Evolutionary conservation across 257 asterid species (phyloP).

Genomic region (Penstemon newberryi): DNA sequence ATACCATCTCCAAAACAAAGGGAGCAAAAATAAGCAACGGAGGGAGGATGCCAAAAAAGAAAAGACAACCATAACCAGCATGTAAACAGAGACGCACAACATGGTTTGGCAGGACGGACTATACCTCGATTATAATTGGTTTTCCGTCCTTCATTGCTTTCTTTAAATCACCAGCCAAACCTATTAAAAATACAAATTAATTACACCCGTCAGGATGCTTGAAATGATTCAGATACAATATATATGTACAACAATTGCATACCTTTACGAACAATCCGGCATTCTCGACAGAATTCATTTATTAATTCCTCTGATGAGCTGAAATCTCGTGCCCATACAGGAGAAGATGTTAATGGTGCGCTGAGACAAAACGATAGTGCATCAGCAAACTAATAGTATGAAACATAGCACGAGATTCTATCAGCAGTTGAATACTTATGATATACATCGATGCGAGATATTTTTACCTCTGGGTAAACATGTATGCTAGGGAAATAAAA

Average conservation of each 20-base stretch:
- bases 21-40: no score
- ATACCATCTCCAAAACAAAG: no score
- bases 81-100: conserved; percentile 14
- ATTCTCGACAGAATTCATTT: conserved; percentile 95
- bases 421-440: conserved; percentile 13
- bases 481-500: no score
- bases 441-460: neutral
- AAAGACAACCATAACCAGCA: conserved; percentile 18
- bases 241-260: conserved; percentile 18
- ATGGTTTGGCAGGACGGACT: conserved; percentile 22
- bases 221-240: conserved; percentile 23
- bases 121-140: conserved; percentile 96
- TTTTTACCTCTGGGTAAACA: neutral
- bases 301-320: conserved; percentile 88
- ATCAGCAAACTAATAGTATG: conserved; percentile 28
- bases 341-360: conserved; percentile 92
- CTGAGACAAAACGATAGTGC: conserved; percentile 42
- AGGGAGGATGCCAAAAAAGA: neutral
- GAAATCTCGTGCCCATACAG: conserved; percentile 95
- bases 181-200: conserved; percentile 40
- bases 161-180: conserved; percentile 97
- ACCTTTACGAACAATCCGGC: conserved; percentile 99
- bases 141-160: conserved; percentile 99
- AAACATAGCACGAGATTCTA: conserved; percentile 18
- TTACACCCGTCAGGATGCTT: conserved; percentile 17